Evolutionary conservation across 768 basidiomycete genomes (phyloP), one percentile per base, ranked within the genome.

Genomic region (Termitomyces titanicus): DNA sequence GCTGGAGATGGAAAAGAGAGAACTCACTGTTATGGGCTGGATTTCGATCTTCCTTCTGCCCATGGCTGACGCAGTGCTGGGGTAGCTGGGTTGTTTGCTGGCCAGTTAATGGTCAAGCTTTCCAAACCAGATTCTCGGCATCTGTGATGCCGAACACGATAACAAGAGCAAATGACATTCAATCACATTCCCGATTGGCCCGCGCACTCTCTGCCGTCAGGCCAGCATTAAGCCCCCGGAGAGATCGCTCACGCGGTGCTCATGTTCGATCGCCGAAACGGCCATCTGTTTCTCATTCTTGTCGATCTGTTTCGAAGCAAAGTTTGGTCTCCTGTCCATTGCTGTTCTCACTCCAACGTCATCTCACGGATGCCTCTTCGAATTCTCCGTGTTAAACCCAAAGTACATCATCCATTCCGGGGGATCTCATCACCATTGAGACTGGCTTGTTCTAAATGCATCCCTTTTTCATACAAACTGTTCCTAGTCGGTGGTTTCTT

Each of bases 41-140:
- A 89, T 89, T 72, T 88, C 87, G 64, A 89, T 89, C 77, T 89
- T 89, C 73, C 88, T 75, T 65, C 88, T 76, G 51, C 87, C 87
- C 87, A 86, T 68, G 66, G 25, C 15, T 57, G 31, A 47, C 57
- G 34, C 34, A 29, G 12, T 47, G 53, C 9, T 39, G 39, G 62
- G 55, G 66, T 67, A 65, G 67, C 61, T 64, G 68, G 57, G 47
- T 47, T 45, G 43, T 51, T 49, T 53, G 57, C 53, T 54, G 57
- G 57, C 52, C 54, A 54, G 57, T 54, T 51, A 54, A 47, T 31
- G 47, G 53, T 48, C 44, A 38, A 54, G 40, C 46, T 37, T 43
- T 53, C 51, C 56, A 49, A n/a, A 57, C 47, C 57, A 49, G 20
- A 38, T 50, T 51, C 53, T 54, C 57, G 57, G 57, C 57, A 58